Evolutionary conservation across 2,329 filamentous ascomycete species (phyloP).

Genomic region (Didymosphaeria variabile): DNA sequence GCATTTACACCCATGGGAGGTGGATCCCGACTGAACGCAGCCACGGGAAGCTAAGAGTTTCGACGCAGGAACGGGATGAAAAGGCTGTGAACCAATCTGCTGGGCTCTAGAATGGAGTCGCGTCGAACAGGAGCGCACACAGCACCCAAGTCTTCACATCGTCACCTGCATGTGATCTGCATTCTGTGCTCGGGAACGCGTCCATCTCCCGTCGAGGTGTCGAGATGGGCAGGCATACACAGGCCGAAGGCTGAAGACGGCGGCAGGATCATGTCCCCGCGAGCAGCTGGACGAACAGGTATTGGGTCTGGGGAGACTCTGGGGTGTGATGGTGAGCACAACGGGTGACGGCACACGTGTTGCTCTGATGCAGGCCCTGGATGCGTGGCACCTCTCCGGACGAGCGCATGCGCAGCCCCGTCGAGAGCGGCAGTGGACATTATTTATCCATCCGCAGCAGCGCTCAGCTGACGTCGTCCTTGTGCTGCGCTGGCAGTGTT

Average conservation of each 20-base stretch:
- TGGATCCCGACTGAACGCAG: background rate
- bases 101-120: too few species aligned
- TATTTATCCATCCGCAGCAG: background rate
- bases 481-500: slow-evolving; percentile 16
- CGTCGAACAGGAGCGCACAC: background rate
- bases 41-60: slow-evolving; percentile 1
- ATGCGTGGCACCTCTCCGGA: background rate
- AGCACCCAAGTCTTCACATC: background rate
- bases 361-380: background rate
- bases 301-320: background rate
- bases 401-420: slow-evolving; percentile 35
- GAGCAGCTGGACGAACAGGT: background rate
- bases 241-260: too few species aligned
- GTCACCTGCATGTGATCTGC: slow-evolving; percentile 9
- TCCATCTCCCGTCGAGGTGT: too few species aligned
- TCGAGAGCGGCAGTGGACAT: slow-evolving; percentile 30
- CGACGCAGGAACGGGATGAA: slow-evolving; percentile 11
- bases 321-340: too few species aligned
- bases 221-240: too few species aligned
- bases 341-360: background rate
- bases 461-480: slow-evolving; percentile 15
- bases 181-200: background rate
- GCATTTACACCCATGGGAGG: too few species aligned
- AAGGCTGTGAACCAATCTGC: too few species aligned
- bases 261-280: background rate